Base-by-base conservation (phyloP, 495 filamentous ascomycete species). In the Trichoderma asperelloides region DNA sequence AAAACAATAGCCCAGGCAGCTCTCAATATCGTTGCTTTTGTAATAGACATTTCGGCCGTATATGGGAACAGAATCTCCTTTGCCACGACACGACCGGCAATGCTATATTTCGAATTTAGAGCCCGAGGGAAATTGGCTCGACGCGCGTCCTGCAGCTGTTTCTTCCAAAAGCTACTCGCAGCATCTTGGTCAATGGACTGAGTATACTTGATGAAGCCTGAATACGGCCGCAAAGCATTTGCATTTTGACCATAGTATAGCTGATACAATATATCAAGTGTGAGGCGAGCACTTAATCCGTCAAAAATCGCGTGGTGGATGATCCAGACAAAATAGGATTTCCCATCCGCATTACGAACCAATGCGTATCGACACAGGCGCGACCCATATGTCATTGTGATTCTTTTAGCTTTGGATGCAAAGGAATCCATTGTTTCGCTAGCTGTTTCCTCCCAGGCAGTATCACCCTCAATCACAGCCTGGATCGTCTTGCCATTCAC, bases 141-240 rank as follows among this genome's bases (percentile, higher is more conserved):
- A 12, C 18, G 28, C n/a, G 63, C 63, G n/a, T 45, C 33, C 12
- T 40, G 63, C 2, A 64, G 63, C 21, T 64, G 37, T 7, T 18
- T 12, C 9, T 15, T 21, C 63, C 63, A 64, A 27, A 64, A 64
- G 30, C 6, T 11, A 3, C n/a, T 64, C 11, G 63, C 63, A 12
- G 11, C 33, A 13, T 15, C 21, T 21, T 64, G 28, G 12, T 64
- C 33, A 41, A 64, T 40, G 37, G 68, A 28, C 76, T 18, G 16
- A 2, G 23, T 21, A 33, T 40, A 64, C 40, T 13, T 11, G n/a
- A 84, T 85, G 81, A 80, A 84, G 5, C 85, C 75, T 70, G 87
- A 84, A 62, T 79, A 62, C 7, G 33, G 11, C 40, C 27, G 33
- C 9, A n/a, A n/a, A 15, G 30, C 15, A 13, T 3, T 11, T 1